A percentile compares a stretch with the other conserved stretches of the same genome.
Evolutionary conservation across 331 rosid species (phyloP).

Genomic region (Pyrus hybrid): DNA sequence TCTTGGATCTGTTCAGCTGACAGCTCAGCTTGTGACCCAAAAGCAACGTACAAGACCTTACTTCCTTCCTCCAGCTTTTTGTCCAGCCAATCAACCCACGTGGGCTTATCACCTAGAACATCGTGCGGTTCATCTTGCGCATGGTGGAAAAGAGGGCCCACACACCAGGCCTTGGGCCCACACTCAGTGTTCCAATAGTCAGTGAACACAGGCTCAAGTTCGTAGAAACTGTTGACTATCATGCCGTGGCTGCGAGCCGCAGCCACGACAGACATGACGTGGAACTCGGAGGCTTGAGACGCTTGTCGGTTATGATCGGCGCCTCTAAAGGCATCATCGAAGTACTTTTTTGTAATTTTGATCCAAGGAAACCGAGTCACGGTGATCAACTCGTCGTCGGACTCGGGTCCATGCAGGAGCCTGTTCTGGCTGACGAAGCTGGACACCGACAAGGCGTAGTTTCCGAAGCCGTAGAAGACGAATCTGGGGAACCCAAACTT

Average conservation of each 20-base stretch:
- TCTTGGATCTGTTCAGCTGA: constrained; percentile 28
- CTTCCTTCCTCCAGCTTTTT: constrained; percentile 15
- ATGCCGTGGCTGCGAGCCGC: constrained; percentile 8
- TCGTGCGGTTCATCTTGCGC: neutral
- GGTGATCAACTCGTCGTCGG: constrained; percentile 6
- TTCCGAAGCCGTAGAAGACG: constrained; percentile 23
- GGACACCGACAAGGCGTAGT: neutral
- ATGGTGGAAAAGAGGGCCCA: constrained; percentile 45
- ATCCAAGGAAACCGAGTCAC: constrained; percentile 45
- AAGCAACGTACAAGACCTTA: constrained; percentile 43
- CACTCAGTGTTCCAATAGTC: constrained; percentile 15
- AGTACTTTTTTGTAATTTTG: constrained; percentile 22
- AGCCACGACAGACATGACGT: neutral
- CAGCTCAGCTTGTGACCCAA: constrained; percentile 48
- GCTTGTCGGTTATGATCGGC: neutral
- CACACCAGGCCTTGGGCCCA: constrained; percentile 16
- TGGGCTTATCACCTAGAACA: no score
- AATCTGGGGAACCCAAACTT: constrained; percentile 29
- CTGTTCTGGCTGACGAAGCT: neutral
- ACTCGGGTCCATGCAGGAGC: constrained; percentile 3
- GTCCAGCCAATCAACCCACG: constrained; percentile 49
- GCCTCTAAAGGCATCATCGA: neutral
- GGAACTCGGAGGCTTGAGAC: neutral
- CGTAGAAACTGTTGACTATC: constrained; percentile 39
- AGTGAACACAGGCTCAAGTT: constrained; percentile 35